Evolutionary conservation across 2,329 filamentous ascomycete species (phyloP), one percentile per base, ranked within the genome.

Genomic region (Fusarium keratoplasticum): DNA sequence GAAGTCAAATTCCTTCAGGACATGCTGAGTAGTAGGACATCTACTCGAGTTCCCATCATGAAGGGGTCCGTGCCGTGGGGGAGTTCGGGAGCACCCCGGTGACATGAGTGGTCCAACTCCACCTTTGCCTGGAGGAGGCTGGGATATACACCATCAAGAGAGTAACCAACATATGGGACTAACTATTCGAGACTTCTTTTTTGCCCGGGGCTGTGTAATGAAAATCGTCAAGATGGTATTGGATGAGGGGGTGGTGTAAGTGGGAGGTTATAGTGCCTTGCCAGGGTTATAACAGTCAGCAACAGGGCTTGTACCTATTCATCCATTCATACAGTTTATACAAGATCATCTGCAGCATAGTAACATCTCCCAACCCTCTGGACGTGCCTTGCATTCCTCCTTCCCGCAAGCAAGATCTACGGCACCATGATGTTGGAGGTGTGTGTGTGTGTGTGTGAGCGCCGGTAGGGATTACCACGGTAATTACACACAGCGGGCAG

Each of bases 321-420:
- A 16, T 22, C 52, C n/a, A 36, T 20, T 40, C 22, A 42, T 52
- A 27, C 47, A 52, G 27, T 31, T 52, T 29, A 52, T 52, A 52
- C 18, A 13, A 11, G n/a, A 13, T 18, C 47, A 27, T 50, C 44
- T 50, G 44, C 44, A 50, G 44, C 25, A 52, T 31, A 52, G 47
- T 31, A 31, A 20, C 47, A 52, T 52, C 47, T 71, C 29, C 29
- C 54, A 13, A 58, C 22, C 9, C 18, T 36, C 22, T 64, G 25
- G 55, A 35, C 33, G 71, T 74, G 67, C 71, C 71, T 73, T 69
- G 71, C 67, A 69, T 74, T 59, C 47, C 47, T 20, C n/a, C 29
- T 31, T 47, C 29, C 27, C 58, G 40, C 58, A 61, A 20, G 25
- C 29, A 38, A 61, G 71, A 74, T 73, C 67, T 72, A 35, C 47